Percentiles rank a stretch among this genome's conserved stretches.
Conservation (phyloP, 2,329 filamentous ascomycete species). For the Neofusicoccum sp. region DNA sequence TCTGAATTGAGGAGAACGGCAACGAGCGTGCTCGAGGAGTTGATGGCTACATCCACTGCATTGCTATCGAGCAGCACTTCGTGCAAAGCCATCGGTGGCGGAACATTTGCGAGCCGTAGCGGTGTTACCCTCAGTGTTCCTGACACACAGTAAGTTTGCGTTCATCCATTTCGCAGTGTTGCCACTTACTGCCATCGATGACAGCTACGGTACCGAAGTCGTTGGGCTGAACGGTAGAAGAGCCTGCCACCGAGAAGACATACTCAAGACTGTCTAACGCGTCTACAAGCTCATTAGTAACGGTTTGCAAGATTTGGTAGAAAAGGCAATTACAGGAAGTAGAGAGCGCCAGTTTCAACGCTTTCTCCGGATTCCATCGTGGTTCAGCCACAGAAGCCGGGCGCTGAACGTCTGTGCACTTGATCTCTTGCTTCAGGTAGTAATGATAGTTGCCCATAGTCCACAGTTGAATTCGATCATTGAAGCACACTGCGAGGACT, state of each 20-base stretch:
- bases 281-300: slow-evolving; percentile 29
- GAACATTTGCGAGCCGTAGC: slow-evolving; percentile 77
- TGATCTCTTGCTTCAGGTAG: slow-evolving; percentile 91
- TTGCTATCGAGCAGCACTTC: slow-evolving; percentile 64
- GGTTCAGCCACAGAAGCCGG: slow-evolving; percentile 24
- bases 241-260: slow-evolving; percentile 65
- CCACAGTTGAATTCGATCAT: slow-evolving; percentile 83
- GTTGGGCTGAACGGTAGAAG: slow-evolving; percentile 66
- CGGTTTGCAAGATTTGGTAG: slow-evolving; percentile 16
- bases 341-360: slow-evolving; percentile 64
- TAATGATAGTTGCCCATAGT: slow-evolving; percentile 97
- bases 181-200: slow-evolving; percentile 68
- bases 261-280: slow-evolving; percentile 63
- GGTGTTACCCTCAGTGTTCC: slow-evolving; percentile 77
- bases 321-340: slow-evolving; percentile 26
- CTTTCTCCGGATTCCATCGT: slow-evolving; percentile 81
- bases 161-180: not conserved
- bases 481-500: slow-evolving; percentile 77
- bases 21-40: slow-evolving; percentile 45
- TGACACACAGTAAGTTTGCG: slow-evolving; percentile 28
- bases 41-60: slow-evolving; percentile 73
- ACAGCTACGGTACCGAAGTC: slow-evolving; percentile 80
- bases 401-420: slow-evolving; percentile 19
- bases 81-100: slow-evolving; percentile 87
- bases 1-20: slow-evolving; percentile 68